phyloP scores from a whole-genome alignment of 148 eudicot genomes.

The Selenicereus undatus region DNA sequence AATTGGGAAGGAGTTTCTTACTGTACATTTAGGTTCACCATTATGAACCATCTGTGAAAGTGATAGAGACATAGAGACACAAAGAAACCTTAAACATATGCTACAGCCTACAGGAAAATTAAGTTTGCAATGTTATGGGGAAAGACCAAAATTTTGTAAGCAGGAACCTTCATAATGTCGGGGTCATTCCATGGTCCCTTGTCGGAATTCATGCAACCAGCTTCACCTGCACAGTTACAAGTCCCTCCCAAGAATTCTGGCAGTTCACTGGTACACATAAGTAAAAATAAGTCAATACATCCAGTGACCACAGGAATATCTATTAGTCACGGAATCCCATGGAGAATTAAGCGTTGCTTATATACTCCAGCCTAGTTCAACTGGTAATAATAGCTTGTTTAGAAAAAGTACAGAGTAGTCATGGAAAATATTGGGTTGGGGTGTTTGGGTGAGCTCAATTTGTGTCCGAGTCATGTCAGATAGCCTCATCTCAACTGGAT shows the following conservation, averaged over 20 bases:
- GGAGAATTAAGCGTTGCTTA: too few relatives aligned
- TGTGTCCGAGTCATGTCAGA: neutral
- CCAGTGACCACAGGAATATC: neutral
- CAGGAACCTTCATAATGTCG: constrained; percentile 66
- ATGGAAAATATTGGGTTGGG: neutral
- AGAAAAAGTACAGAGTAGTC: neutral
- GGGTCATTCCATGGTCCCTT: constrained; percentile 94
- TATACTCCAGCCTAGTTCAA: too few relatives aligned
- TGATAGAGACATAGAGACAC: neutral
- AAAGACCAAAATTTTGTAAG: neutral
- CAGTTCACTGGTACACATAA: constrained; percentile 53
- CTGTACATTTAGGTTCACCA: constrained; percentile 73
- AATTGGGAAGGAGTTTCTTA: constrained; percentile 36
- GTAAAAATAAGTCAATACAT: neutral
- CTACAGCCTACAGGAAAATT: neutral
- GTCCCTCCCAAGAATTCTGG: constrained; percentile 87
- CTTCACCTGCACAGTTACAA: constrained; percentile 74
- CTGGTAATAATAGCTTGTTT: neutral
- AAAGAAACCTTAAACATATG: neutral
- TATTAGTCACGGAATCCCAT: neutral
- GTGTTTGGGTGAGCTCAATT: neutral
- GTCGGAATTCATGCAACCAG: constrained; percentile 84
- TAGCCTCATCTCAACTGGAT: neutral
- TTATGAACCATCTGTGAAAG: constrained; percentile 86
- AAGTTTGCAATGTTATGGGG: neutral